phyloP scores from a whole-genome alignment of 495 filamentous ascomycete genomes.

The Hypoxylon fuscum region DNA sequence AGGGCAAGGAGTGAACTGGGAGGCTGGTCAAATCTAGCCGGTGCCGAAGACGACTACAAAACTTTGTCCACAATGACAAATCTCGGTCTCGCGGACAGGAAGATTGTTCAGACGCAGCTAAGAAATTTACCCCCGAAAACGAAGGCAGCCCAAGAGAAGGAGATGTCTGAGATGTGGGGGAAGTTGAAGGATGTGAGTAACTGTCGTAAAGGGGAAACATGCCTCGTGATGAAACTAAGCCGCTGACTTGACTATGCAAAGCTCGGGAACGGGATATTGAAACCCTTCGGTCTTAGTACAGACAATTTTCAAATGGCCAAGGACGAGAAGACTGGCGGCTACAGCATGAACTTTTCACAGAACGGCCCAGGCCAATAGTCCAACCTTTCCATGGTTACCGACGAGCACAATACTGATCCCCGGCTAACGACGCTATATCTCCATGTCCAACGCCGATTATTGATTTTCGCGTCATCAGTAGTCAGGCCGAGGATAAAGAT shows the following conservation, averaged over 20 bases:
- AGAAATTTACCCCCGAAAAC: slow-evolving; percentile 69
- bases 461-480: neutral
- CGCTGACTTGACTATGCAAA: slow-evolving; percentile 42
- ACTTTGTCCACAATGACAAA: slow-evolving; percentile 62
- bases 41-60: slow-evolving; percentile 81
- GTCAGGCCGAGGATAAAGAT: neutral
- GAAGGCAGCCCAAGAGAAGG: slow-evolving; percentile 79
- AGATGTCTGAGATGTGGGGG: slow-evolving; percentile 95
- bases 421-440: neutral
- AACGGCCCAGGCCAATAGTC: slow-evolving; percentile 21
- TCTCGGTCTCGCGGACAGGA: slow-evolving; percentile 69
- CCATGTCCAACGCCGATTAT: neutral
- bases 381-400: neutral
- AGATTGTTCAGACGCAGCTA: slow-evolving; percentile 72
- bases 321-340: slow-evolving; percentile 87
- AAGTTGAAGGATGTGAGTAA: slow-evolving; percentile 84
- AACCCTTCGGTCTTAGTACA: slow-evolving; percentile 91
- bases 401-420: neutral
- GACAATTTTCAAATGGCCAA: slow-evolving; percentile 94
- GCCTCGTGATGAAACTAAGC: neutral
- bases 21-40: slow-evolving; percentile 83
- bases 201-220: neutral
- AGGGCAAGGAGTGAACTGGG: slow-evolving; percentile 74
- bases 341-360: slow-evolving; percentile 84
- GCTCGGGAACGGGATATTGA: slow-evolving; percentile 90